Conservation (phyloP, 805 yeast genomes). For the Cyberlindnera galapagoensis region DNA sequence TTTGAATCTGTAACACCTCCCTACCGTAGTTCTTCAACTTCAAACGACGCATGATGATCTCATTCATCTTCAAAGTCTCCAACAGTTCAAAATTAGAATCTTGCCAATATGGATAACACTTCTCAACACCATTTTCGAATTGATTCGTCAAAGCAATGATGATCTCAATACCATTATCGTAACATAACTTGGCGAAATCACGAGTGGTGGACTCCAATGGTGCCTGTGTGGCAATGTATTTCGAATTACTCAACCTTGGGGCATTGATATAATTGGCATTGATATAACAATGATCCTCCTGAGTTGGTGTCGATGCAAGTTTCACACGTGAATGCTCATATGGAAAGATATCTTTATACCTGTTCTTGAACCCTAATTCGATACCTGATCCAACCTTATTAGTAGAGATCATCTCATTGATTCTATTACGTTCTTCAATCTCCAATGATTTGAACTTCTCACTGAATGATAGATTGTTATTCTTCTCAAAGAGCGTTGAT, state of each 20-base stretch:
- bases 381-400: conserved; percentile 35
- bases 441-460: conserved; percentile 63
- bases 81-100: conserved; percentile 36
- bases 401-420: conserved; percentile 34
- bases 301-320: conserved; percentile 27
- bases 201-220: conserved; percentile 68
- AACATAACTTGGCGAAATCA: conserved; percentile 80
- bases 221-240: conserved; percentile 86
- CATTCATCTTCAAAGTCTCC: conserved; percentile 15
- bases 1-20: conserved; percentile 66
- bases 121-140: conserved; percentile 68
- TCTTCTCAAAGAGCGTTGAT: conserved; percentile 20
- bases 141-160: conserved; percentile 73
- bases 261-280: conserved; percentile 61
- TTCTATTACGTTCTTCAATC: conserved; percentile 58
- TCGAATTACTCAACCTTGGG: conserved; percentile 21
- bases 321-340: conserved; percentile 49
- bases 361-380: conserved; percentile 66
- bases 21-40: conserved; percentile 24
- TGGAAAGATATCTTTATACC: conserved; percentile 77
- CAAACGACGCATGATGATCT: conserved; percentile 37
- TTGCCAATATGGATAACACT: conserved; percentile 82
- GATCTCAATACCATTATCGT: conserved; percentile 55
- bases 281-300: conserved; percentile 17
- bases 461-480: conserved; percentile 22